Evolutionary conservation across 1,139 yeast species (phyloP), one percentile per base, ranked within the genome.

Genomic region (Nematodospora anomalae): DNA sequence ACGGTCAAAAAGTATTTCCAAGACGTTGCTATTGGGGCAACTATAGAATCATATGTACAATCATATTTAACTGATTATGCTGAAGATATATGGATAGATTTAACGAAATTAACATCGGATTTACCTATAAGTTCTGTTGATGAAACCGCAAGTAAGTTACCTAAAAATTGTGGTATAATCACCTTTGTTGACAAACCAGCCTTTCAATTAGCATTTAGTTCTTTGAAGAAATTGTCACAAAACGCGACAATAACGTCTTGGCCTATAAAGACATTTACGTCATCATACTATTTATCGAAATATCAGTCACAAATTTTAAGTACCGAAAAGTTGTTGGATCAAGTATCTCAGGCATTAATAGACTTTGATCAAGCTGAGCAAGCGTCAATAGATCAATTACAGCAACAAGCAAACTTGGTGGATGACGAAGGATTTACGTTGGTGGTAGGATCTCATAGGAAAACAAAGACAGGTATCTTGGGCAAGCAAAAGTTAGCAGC

Each of bases 351-450:
- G 30, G 73, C 82, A 11, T 74, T 92, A 71, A 63, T 62, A 16
- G 78, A 78, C 16, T 92, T 90, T 58, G 87, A 83, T 50, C 63
- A 71, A 38, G 79, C 82, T 16, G 98, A 92, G 55, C 76, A 73
- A 44, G 79, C 75, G 38, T 79, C 84, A 5, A 72, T 69, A 29
- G 79, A 78, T 23, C 79, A 80, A 32, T 72, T 82, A 38, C 73
- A 76, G 53, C 57, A 64, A 31, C 71, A 74, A 64, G 67, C 77
- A 24, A 73, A 75, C 33, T 58, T 80, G 23, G 92, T 86, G 7
- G 97, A 90, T 57, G 96, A 85, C 46, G 97, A 90, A 56, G 97
- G 97, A 2, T 90, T 90, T 62, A 88, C 95, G 0, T 64, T 86
- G 53, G 97, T 90, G 35, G 95, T 88, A 21, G 90, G 95, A 6